Conservation (phyloP, 495 filamentous ascomycete species). For the Aspergillus avenaceus region DNA sequence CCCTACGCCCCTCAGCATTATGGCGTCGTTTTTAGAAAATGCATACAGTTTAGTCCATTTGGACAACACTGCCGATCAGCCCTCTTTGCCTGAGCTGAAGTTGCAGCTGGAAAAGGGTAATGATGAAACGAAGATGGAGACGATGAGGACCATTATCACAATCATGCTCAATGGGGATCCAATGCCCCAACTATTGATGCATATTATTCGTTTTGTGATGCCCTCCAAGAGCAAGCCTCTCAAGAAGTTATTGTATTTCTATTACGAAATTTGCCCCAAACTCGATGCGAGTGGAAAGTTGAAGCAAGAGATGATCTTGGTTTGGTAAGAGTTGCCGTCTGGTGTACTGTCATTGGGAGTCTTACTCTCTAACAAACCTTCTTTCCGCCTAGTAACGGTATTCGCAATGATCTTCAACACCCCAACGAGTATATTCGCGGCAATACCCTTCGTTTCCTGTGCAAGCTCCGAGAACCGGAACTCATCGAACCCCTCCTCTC, state of each 20-base stretch:
- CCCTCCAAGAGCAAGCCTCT: constrained; percentile 92
- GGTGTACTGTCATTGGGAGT: background rate
- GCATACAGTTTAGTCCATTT: constrained; percentile 91
- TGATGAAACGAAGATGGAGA: constrained; percentile 95
- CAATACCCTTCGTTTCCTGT: constrained; percentile 93
- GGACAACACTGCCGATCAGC: constrained; percentile 92
- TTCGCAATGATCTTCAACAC: constrained; percentile 94
- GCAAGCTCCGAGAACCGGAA: constrained; percentile 93
- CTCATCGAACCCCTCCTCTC: constrained; percentile 93
- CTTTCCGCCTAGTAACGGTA: constrained; percentile 72
- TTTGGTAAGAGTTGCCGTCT: constrained; percentile 64
- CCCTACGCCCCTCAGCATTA: constrained; percentile 45
- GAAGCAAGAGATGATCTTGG: constrained; percentile 99
- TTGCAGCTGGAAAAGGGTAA: constrained; percentile 95
- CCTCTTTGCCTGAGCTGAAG: constrained; percentile 83
- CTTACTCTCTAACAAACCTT: constrained; percentile 20
- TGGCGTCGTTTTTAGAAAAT: constrained; percentile 92
- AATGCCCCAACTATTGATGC: constrained; percentile 94
- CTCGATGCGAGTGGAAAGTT: constrained; percentile 85
- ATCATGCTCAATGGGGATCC: constrained; percentile 98
- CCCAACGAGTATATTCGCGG: constrained; percentile 98
- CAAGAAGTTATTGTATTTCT: constrained; percentile 98
- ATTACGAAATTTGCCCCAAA: constrained; percentile 98
- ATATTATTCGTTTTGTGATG: constrained; percentile 99
- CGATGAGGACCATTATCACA: constrained; percentile 95